Conservation (phyloP, 2,329 filamentous ascomycete genomes). For the Xylaria hypoxylon region DNA sequence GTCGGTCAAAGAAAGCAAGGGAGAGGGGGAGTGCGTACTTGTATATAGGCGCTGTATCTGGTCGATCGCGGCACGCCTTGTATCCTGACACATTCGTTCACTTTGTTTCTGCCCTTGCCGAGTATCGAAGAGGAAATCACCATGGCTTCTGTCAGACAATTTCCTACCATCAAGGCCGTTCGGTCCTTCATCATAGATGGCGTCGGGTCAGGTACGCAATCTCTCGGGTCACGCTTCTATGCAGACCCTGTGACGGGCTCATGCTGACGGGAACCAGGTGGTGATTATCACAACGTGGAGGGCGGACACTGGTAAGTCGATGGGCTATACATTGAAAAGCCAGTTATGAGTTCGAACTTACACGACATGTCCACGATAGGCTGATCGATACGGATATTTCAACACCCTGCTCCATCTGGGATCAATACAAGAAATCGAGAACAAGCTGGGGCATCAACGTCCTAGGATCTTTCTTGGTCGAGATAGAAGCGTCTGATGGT, state of each 20-base stretch:
- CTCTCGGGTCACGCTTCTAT: neutral
- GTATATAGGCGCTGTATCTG: constrained; percentile 2
- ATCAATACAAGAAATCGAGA: constrained; percentile 85
- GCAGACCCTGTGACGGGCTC: neutral
- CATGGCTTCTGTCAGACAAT: constrained; percentile 66
- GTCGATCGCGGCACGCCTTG: neutral
- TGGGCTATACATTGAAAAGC: neutral
- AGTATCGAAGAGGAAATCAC: neutral
- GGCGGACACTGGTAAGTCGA: constrained; percentile 71
- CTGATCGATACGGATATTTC: constrained; percentile 92
- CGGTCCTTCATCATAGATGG: constrained; percentile 79
- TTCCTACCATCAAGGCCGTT: constrained; percentile 81
- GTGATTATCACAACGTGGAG: constrained; percentile 94
- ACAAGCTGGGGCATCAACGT: constrained; percentile 98
- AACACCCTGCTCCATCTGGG: constrained; percentile 90
- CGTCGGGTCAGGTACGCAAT: constrained; percentile 62
- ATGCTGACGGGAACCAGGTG: constrained; percentile 60
- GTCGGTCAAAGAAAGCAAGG: neutral
- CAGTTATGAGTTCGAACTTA: constrained; percentile 7
- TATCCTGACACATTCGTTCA: neutral
- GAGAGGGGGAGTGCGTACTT: neutral
- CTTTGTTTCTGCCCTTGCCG: neutral
- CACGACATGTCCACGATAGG: constrained; percentile 66
- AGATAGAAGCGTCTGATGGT: constrained; percentile 88
- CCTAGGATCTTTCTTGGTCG: constrained; percentile 89